Conservation (phyloP, 2,329 filamentous ascomycete genomes). For the Neofusicoccum laricinum region DNA sequence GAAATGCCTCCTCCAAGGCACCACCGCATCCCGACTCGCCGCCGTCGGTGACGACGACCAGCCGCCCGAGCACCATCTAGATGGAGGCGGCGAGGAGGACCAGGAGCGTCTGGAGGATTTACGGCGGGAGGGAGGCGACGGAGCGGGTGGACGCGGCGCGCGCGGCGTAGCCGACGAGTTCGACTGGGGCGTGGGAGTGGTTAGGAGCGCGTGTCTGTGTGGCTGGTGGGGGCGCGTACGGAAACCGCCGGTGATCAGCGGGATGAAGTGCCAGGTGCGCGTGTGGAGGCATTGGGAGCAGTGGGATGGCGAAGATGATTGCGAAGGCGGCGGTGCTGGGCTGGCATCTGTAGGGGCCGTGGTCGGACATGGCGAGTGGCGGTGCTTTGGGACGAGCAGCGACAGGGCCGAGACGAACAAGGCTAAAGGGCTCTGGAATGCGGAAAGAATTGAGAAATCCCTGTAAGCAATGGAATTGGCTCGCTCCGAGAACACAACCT, state of each 20-base stretch:
- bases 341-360: slow-evolving; percentile 27
- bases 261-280: slow-evolving; percentile 51
- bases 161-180: slow-evolving; percentile 50
- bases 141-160: slow-evolving; percentile 38
- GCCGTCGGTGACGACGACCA: slow-evolving; percentile 32
- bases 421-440: too few relatives aligned
- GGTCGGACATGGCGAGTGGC: too few relatives aligned
- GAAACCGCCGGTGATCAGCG: slow-evolving; percentile 49
- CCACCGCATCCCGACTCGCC: neutral
- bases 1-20: slow-evolving; percentile 20
- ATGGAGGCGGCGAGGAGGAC: slow-evolving; percentile 46
- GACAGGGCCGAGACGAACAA: too few relatives aligned
- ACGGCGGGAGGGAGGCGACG: slow-evolving; percentile 32
- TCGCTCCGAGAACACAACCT: too few relatives aligned
- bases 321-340: slow-evolving; percentile 30
- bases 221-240: slow-evolving; percentile 30
- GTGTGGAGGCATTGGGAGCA: slow-evolving; percentile 36
- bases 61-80: slow-evolving; percentile 44
- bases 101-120: slow-evolving; percentile 44
- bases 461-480: too few relatives aligned
- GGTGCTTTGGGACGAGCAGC: too few relatives aligned
- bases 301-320: slow-evolving; percentile 35
- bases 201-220: too few relatives aligned
- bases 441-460: too few relatives aligned
- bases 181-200: slow-evolving; percentile 35